A percentile compares a stretch with the other conserved stretches of the same genome.
These are phyloP conservation scores for Plenodomus lindquistii DNA, from an alignment of 2,329 filamentous ascomycete genomes.

Conservation along the genomic window DNA sequence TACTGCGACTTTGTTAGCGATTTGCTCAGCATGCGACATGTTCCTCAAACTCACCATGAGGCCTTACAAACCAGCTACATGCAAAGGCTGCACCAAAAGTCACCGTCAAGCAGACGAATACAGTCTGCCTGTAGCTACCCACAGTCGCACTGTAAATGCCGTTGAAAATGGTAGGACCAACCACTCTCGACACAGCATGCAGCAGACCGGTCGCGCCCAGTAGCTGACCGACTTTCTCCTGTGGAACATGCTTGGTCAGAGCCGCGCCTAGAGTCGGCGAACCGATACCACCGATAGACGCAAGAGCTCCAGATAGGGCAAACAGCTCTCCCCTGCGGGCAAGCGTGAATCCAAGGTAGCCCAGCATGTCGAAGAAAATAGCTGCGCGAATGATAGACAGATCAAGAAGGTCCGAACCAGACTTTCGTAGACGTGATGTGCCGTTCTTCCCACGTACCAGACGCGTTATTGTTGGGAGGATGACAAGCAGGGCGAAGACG, in stretches of 20 bases:
- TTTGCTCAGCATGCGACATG: background rate
- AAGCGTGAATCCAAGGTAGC: constrained; percentile 74
- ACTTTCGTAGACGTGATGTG: constrained; percentile 45
- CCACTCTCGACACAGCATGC: constrained; percentile 77
- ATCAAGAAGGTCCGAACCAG: constrained; percentile 77
- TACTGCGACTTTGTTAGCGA: constrained; percentile 2
- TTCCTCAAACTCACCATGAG: constrained; percentile 67
- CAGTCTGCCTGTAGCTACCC: constrained; percentile 73
- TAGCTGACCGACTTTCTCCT: constrained; percentile 80
- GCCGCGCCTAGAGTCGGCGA: constrained; percentile 82
- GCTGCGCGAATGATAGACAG: constrained; percentile 75
- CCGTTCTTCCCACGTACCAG: constrained; percentile 64
- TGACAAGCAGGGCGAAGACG: constrained; percentile 72
- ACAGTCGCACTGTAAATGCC: constrained; percentile 84
- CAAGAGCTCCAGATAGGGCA: constrained; percentile 70
- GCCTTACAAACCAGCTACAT: constrained; percentile 70
- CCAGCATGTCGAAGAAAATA: constrained; percentile 74
- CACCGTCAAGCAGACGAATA: constrained; percentile 74
- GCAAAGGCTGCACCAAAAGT: constrained; percentile 70
- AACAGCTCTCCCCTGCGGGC: constrained; percentile 67
- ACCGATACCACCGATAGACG: constrained; percentile 80
- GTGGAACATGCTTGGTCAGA: constrained; percentile 87
- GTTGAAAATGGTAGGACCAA: constrained; percentile 83
- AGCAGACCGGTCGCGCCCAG: constrained; percentile 85
- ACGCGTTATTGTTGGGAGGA: constrained; percentile 78